phyloP scores from a whole-genome alignment of 129 eudicot genomes.

The Lactuca saligna region DNA sequence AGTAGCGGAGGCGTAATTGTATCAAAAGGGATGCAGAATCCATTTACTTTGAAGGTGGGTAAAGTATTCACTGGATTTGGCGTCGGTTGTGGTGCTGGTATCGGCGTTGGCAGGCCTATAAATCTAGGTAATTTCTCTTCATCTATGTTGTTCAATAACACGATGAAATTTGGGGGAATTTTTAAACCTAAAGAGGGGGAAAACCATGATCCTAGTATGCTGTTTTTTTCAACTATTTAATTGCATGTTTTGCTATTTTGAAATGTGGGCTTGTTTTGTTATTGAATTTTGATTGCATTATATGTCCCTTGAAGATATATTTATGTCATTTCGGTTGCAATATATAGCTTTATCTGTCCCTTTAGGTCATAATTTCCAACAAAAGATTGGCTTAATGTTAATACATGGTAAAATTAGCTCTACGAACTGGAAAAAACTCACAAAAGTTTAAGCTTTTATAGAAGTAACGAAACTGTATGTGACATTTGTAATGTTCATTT shows the following conservation, averaged over 20 bases:
- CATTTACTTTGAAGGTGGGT: conserved; percentile 82
- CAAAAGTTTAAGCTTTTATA: no score
- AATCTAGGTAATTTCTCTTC: conserved; percentile 44
- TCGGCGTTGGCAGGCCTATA: conserved; percentile 75
- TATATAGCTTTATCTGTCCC: no score
- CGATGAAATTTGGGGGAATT: conserved; percentile 45
- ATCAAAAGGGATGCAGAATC: conserved; percentile 48
- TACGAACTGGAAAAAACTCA: no score
- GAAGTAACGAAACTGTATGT: background rate
- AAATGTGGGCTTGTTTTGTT: background rate
- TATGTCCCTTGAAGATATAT: background rate
- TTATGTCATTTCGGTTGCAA: no score
- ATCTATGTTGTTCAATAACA: background rate
- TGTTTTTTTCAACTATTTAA: background rate
- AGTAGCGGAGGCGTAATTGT: conserved; percentile 21
- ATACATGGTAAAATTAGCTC: no score
- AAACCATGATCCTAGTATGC: conserved; percentile 36
- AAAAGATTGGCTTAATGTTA: no score
- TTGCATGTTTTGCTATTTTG: background rate
- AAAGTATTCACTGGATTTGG: conserved; percentile 94
- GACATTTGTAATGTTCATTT: background rate
- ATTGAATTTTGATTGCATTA: background rate
- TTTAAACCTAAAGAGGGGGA: conserved; percentile 31
- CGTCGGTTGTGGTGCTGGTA: conserved; percentile 92
- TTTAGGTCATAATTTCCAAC: no score